A percentile compares a stretch with the other conserved stretches of the same genome.
These are phyloP conservation scores for Claviceps citrina DNA, from an alignment of 2,329 filamentous ascomycete genomes.

Conservation along the genomic window DNA sequence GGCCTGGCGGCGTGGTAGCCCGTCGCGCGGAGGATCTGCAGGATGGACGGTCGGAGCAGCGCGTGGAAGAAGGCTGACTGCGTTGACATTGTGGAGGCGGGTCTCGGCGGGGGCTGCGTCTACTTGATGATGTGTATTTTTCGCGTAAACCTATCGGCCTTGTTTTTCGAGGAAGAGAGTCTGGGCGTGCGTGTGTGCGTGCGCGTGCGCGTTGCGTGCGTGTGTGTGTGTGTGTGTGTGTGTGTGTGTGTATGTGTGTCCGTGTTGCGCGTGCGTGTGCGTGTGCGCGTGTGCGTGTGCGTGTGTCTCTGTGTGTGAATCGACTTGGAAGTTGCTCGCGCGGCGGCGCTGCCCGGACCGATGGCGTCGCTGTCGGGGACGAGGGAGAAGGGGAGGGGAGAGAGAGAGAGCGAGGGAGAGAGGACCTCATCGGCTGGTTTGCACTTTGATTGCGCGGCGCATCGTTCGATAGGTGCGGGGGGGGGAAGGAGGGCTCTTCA, in stretches of 20 bases:
- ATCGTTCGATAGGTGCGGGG: constrained; percentile 10
- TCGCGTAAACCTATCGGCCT: neutral
- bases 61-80: constrained; percentile 46
- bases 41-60: constrained; percentile 69
- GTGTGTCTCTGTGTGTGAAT: too few relatives aligned
- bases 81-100: constrained; percentile 29
- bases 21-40: constrained; percentile 81
- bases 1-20: constrained; percentile 76
- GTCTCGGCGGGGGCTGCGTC: too few relatives aligned
- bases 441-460: constrained; percentile 13
- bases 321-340: too few relatives aligned
- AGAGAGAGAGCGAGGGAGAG: neutral
- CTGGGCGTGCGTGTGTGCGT: too few relatives aligned
- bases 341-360: constrained; percentile 12
- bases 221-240: too few relatives aligned
- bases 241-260: too few relatives aligned
- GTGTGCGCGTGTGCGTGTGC: too few relatives aligned
- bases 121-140: neutral
- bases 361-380: constrained; percentile 12
- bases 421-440: constrained; percentile 17
- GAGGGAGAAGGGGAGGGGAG: neutral
- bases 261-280: too few relatives aligned
- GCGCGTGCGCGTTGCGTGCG: neutral
- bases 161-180: too few relatives aligned
- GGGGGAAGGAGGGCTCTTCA: neutral